Conservation (phyloP, 176 grass and related monocot genomes). For the Pontederia crassipes region DNA sequence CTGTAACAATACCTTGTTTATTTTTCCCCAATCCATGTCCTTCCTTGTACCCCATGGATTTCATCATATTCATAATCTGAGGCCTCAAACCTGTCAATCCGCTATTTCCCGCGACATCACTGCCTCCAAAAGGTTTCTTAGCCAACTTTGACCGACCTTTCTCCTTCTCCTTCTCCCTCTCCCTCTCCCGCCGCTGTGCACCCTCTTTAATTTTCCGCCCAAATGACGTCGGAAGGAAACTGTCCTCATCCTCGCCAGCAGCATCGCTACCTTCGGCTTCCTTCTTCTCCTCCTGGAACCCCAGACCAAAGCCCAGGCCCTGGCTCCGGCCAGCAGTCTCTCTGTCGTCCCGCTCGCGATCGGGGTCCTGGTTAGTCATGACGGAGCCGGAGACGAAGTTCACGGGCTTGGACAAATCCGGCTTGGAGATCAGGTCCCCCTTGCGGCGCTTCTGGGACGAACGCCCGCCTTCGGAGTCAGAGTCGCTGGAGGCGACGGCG, state of each 20-base stretch:
- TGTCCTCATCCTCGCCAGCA: constrained; percentile 12
- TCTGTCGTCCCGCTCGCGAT: constrained; percentile 5
- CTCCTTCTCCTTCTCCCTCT: constrained; percentile 44
- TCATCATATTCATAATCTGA: constrained; percentile 42
- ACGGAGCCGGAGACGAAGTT: constrained; percentile 48
- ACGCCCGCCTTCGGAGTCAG: constrained; percentile 34
- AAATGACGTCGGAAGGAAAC: constrained; percentile 41
- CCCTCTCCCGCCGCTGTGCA: constrained; percentile 50
- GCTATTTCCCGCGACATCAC: constrained; percentile 3
- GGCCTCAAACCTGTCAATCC: constrained; percentile 32
- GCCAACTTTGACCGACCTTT: constrained; percentile 13
- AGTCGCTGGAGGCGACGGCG: constrained; percentile 44
- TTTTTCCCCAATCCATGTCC: constrained; percentile 68
- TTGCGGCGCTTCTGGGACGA: constrained; percentile 34
- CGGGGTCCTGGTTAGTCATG: constrained; percentile 25
- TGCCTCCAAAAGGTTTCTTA: constrained; percentile 18
- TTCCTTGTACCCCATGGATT: constrained; percentile 58
- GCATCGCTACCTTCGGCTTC: neutral
- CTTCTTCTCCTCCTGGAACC: neutral
- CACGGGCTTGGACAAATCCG: constrained; percentile 46
- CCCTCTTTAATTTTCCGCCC: constrained; percentile 54
- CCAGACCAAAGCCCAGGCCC: constrained; percentile 22
- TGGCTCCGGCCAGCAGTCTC: neutral
- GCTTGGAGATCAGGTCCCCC: constrained; percentile 28
- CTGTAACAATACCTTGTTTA: constrained; percentile 36